Evolutionary conservation across 805 yeast genomes (phyloP).

Genomic region (Hanseniaspora vineae): DNA sequence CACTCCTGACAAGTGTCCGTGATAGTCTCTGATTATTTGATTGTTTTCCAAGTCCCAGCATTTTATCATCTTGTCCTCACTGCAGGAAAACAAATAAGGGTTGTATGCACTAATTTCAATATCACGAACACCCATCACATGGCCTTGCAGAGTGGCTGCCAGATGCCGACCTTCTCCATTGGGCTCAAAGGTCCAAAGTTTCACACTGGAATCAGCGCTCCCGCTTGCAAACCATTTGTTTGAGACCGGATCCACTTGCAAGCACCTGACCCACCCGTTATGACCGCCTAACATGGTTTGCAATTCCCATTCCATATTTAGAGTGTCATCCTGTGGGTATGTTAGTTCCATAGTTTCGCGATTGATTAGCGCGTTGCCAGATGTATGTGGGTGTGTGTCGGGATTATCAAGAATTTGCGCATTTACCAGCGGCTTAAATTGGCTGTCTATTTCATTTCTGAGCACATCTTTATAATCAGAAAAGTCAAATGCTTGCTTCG

Average conservation of each 20-base stretch:
- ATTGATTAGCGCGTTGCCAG: no score
- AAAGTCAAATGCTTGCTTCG: neutral
- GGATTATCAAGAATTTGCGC: no score
- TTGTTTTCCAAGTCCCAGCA: conserved; percentile 95
- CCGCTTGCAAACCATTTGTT: conserved; percentile 91
- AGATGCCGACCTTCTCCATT: conserved; percentile 16
- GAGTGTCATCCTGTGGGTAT: no score
- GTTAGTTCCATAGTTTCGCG: no score
- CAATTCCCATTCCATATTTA: conserved; percentile 44
- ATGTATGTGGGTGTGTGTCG: no score
- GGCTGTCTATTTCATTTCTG: neutral
- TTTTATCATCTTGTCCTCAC: conserved; percentile 84
- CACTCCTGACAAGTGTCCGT: conserved; percentile 88
- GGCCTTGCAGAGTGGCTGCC: conserved; percentile 76
- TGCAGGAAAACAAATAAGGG: conserved; percentile 83
- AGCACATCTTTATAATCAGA: neutral
- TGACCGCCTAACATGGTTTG: conserved; percentile 75
- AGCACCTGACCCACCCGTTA: conserved; percentile 81
- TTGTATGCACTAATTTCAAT: conserved; percentile 58
- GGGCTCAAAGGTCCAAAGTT: conserved; percentile 48
- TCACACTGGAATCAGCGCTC: conserved; percentile 75
- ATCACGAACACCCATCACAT: conserved; percentile 77
- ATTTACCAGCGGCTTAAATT: no score
- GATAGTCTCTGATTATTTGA: conserved; percentile 70
- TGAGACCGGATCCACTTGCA: conserved; percentile 64